Conservation (phyloP, 257 asterid species). For the Paulownia fortunei region DNA sequence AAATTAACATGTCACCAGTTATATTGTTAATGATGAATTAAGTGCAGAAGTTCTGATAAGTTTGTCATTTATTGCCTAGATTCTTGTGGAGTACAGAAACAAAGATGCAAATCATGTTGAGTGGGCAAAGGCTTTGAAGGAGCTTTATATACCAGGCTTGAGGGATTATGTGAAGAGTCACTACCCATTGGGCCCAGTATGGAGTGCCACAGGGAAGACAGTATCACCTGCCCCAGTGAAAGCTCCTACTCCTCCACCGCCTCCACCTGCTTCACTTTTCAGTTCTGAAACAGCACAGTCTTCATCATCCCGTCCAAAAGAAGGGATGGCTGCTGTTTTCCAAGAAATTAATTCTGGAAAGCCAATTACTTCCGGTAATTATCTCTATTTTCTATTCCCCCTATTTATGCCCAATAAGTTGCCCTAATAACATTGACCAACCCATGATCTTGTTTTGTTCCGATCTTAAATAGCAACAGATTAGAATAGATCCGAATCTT, state of each 20-base stretch:
- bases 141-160: slow-evolving; percentile 79
- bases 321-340: slow-evolving; percentile 91
- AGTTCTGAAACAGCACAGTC: slow-evolving; percentile 53
- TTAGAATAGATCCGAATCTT: too few relatives aligned
- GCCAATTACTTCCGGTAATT: slow-evolving; percentile 68
- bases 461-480: too few relatives aligned
- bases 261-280: slow-evolving; percentile 69
- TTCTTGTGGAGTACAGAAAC: slow-evolving; percentile 82
- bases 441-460: too few relatives aligned
- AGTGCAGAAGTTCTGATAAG: slow-evolving; percentile 18
- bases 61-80: slow-evolving; percentile 41
- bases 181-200: slow-evolving; percentile 83
- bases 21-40: not conserved
- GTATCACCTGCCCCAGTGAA: slow-evolving; percentile 46
- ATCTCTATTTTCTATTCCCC: slow-evolving; percentile 15
- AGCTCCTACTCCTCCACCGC: slow-evolving; percentile 62
- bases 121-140: slow-evolving; percentile 93
- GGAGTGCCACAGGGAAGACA: slow-evolving; percentile 75
- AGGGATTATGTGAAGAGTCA: slow-evolving; percentile 86
- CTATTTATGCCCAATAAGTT: not conserved
- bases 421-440: too few relatives aligned
- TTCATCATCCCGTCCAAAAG: slow-evolving; percentile 74
- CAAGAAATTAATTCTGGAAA: slow-evolving; percentile 79
- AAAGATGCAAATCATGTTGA: slow-evolving; percentile 83
- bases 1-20: slow-evolving; percentile 52